Conservation (phyloP, 139 green algal genomes). For the Choricystis sp. region DNA sequence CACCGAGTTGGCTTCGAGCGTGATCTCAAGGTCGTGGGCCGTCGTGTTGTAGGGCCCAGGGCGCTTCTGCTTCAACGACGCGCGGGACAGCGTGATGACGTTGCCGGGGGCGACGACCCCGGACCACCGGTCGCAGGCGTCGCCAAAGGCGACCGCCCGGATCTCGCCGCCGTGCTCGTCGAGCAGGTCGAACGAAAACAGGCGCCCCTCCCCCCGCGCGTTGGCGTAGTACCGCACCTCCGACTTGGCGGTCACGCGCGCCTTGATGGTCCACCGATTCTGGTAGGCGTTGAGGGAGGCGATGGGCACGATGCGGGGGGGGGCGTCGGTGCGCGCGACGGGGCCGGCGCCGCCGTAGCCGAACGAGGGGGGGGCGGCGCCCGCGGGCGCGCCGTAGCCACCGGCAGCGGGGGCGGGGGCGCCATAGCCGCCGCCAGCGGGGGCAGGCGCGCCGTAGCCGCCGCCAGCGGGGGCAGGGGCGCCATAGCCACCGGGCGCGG, state of each 20-base stretch:
- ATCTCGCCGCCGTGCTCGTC: constrained; percentile 33
- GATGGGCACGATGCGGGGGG: constrained; percentile 66
- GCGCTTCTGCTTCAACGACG: constrained; percentile 37
- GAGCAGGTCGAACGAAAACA: constrained; percentile 82
- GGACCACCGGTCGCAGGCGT: constrained; percentile 13
- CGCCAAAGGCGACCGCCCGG: constrained; percentile 12
- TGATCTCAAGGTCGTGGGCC: constrained; percentile 80
- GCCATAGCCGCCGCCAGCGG: constrained; percentile 4
- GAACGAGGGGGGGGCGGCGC: not conserved
- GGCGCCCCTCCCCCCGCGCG: constrained; percentile 59
- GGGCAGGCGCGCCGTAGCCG: constrained; percentile 4
- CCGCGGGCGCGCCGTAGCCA: constrained; percentile 1
- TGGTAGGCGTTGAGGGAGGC: constrained; percentile 80
- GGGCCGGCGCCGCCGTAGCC: constrained; percentile 14
- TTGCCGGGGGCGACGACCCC: constrained; percentile 32
- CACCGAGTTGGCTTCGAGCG: constrained; percentile 43
- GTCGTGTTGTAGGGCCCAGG: constrained; percentile 51
- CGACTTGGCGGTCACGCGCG: constrained; percentile 55
- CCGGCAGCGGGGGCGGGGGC: constrained; percentile 1
- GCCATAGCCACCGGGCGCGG: not conserved
- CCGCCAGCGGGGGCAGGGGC: constrained; percentile 1
- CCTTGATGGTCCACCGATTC: constrained; percentile 88
- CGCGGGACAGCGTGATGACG: constrained; percentile 74
- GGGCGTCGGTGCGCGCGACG: constrained; percentile 31
- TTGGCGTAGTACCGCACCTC: constrained; percentile 58